Evolutionary conservation across 1,284 basidiomycete species (phyloP).

Genomic region (Sphaerobolus stellatus): DNA sequence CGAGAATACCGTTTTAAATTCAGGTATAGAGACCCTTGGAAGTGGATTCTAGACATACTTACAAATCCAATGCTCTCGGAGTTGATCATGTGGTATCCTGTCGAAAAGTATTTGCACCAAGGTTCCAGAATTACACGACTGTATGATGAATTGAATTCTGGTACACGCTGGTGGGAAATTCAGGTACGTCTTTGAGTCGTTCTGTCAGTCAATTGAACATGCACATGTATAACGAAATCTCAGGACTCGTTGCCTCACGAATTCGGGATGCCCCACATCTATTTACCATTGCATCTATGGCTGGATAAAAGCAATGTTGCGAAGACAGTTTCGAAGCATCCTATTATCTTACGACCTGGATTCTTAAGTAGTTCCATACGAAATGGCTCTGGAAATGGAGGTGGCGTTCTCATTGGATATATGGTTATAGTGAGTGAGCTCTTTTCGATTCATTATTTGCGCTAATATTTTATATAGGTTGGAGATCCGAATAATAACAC

Average conservation of each 20-base stretch:
- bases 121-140: constrained; percentile 5
- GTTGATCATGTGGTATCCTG: not conserved
- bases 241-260: constrained; percentile 14
- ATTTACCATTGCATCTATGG: constrained; percentile 31
- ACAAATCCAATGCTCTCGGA: not conserved
- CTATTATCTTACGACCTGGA: constrained; percentile 25
- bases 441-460: constrained; percentile 1
- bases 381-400: constrained; percentile 35
- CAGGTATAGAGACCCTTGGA: not conserved
- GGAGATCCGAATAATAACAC: constrained; percentile 23
- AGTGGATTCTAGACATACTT: not conserved
- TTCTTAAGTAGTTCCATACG: constrained; percentile 27
- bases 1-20: not conserved
- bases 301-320: constrained; percentile 30
- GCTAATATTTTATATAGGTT: not conserved
- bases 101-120: not conserved
- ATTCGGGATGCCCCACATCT: constrained; percentile 22
- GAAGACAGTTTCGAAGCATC: constrained; percentile 28
- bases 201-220: not conserved
- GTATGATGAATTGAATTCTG: constrained; percentile 28
- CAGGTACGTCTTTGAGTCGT: constrained; percentile 18
- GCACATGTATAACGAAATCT: not conserved
- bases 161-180: constrained; percentile 24
- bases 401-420: constrained; percentile 18
- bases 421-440: constrained; percentile 24